Conservation (phyloP, 2,329 filamentous ascomycete species). For the Diplodia corticola region DNA sequence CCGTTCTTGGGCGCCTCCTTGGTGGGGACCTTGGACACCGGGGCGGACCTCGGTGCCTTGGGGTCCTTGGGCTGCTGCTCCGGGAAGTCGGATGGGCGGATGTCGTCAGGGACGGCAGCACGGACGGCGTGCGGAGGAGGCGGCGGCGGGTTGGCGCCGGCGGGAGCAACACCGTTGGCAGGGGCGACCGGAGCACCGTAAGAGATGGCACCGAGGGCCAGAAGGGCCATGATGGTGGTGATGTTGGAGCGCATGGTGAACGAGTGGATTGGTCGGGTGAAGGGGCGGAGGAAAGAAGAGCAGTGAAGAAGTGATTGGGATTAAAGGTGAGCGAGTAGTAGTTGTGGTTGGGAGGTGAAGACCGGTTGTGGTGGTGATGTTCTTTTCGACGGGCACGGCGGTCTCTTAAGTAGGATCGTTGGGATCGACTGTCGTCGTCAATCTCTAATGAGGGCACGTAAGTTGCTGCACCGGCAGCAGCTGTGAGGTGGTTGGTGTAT, state of each 20-base stretch:
- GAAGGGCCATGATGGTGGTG: conserved; percentile 20
- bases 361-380: conserved; percentile 4
- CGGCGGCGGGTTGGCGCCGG: neutral
- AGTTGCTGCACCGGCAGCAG: neutral
- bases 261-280: conserved; percentile 2
- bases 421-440: neutral
- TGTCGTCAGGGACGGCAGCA: neutral
- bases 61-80: conserved; percentile 5
- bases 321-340: conserved; percentile 6
- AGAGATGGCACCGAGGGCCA: conserved; percentile 19
- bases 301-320: neutral
- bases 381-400: neutral
- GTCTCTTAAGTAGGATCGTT: conserved; percentile 2
- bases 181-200: conserved; percentile 11
- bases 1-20: neutral
- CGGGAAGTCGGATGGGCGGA: neutral
- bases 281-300: neutral
- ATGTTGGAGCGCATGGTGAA: conserved; percentile 21
- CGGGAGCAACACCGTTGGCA: neutral
- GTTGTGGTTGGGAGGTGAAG: neutral
- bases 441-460: neutral
- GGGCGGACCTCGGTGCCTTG: neutral
- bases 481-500: neutral
- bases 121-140: neutral
- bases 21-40: neutral